Evolutionary conservation across 2,329 filamentous ascomycete genomes (phyloP), one percentile per base, ranked within the genome.

Genomic region (Paracoccidioides brasiliensis): DNA sequence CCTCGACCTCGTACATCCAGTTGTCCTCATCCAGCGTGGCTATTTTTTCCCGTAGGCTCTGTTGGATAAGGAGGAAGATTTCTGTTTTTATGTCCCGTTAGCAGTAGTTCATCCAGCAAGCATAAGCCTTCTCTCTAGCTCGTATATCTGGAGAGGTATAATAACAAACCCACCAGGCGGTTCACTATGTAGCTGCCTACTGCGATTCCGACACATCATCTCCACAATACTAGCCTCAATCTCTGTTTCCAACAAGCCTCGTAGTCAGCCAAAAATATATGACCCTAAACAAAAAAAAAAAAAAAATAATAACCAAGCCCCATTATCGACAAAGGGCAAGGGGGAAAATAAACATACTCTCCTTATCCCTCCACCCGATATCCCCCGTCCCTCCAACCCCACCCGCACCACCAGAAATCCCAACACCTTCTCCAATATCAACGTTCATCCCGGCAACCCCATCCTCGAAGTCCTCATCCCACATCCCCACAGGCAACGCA

Each of bases 1-100:
- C 77, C 63, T 88, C 85, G 1, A 80, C 75, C 68, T 90, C 88
- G 70, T 86, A 95, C 84, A 95, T 94, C 90, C 90, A 95, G 64
- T 84, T 86, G 65, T 95, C 90, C 52, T 93, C 86, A 28, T 86
- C 80, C 52, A 95, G 72, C 12, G 84, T 82, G 14, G 81, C 79
- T 2, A 90, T 85, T 67, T 89, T 88, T 57, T 81, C 81, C 61
- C 81, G 77, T 55, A 94, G 73, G 67, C 84, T 90, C 38, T 82
- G 79, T 60, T 81, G 80, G 50, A 90, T 79, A 28, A 82, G 78
- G 60, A 85, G 82, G 32, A 89, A 74, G 3, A 90, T 76, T 69
- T 90, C 86, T 83, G 45, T n/a, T 4, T 4, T 12, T 15, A 35
- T 15, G 10, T 46, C 57, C n/a, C 51, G 55, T 55, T 61, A 58